These are phyloP conservation scores for Candida arabinofermentans DNA, from an alignment of 805 yeast genomes.

Conservation along the genomic window DNA sequence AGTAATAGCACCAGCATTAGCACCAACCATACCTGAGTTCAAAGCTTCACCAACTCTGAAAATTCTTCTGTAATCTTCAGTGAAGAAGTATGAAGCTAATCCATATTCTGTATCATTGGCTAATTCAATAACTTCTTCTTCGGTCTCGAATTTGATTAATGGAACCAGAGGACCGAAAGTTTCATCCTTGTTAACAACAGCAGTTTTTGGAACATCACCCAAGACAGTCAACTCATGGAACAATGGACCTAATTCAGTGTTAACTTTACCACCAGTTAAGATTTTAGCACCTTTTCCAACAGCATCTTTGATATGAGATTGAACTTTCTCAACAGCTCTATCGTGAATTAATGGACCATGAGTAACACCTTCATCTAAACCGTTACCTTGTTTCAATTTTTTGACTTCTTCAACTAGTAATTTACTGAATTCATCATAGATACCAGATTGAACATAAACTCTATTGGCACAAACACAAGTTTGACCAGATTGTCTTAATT, in stretches of 20 bases:
- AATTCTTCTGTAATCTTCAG: constrained; percentile 50
- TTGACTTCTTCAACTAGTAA: constrained; percentile 44
- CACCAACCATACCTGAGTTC: constrained; percentile 80
- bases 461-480: constrained; percentile 81
- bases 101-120: constrained; percentile 74
- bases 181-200: constrained; percentile 62
- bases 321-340: constrained; percentile 58
- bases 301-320: constrained; percentile 63
- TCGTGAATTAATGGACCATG: constrained; percentile 76
- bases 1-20: constrained; percentile 69
- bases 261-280: constrained; percentile 54
- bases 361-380: constrained; percentile 52
- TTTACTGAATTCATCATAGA: constrained; percentile 60
- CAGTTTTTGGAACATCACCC: constrained; percentile 52
- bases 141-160: constrained; percentile 57
- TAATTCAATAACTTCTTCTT: constrained; percentile 54
- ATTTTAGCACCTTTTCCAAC: constrained; percentile 59
- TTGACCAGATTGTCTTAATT: constrained; percentile 76
- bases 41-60: constrained; percentile 63
- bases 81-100: constrained; percentile 71
- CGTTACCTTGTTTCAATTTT: constrained; percentile 56
- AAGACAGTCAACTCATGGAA: constrained; percentile 69
- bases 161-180: constrained; percentile 83
- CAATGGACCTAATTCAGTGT: constrained; percentile 53
- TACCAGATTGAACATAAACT: constrained; percentile 55